These are phyloP conservation scores for Trichocladium antarcticum DNA, from an alignment of 495 filamentous ascomycete genomes.

Conservation along the genomic window DNA sequence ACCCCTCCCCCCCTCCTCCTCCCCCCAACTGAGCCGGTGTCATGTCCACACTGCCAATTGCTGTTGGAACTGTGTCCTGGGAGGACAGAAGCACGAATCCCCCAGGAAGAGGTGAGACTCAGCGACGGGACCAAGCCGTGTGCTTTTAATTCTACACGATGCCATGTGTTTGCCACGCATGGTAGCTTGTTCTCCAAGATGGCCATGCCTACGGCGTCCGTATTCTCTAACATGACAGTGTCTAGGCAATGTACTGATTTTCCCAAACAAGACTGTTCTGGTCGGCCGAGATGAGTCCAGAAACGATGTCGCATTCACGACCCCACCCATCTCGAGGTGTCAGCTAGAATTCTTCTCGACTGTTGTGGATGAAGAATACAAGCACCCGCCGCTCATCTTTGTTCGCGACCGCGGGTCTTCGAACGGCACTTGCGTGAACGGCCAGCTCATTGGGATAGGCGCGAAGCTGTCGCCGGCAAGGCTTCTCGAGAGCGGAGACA, in stretches of 20 bases:
- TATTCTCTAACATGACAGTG: neutral
- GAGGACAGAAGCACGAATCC: slow-evolving; percentile 11
- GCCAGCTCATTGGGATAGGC: slow-evolving; percentile 31
- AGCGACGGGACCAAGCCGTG: neutral
- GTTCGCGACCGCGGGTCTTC: slow-evolving; percentile 47
- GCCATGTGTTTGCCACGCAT: neutral
- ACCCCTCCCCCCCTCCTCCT: neutral
- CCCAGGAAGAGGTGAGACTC: slow-evolving; percentile 6
- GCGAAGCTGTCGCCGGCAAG: slow-evolving; percentile 25
- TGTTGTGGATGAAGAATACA: slow-evolving; percentile 31
- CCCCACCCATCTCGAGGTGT: slow-evolving; percentile 42
- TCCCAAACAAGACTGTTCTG: slow-evolving; percentile 22
- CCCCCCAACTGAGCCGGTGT: neutral
- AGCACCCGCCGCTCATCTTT: slow-evolving; percentile 44
- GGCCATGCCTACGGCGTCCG: neutral
- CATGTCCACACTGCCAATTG: neutral
- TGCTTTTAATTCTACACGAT: neutral
- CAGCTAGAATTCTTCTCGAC: slow-evolving; percentile 55
- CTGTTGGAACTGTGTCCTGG: slow-evolving; percentile 9
- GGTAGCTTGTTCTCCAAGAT: neutral
- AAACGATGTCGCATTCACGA: slow-evolving; percentile 32
- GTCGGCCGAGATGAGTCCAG: slow-evolving; percentile 27
- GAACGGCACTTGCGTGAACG: slow-evolving; percentile 48
- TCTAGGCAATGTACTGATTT: slow-evolving; percentile 15
- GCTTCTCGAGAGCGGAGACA: slow-evolving; percentile 47